Base-by-base conservation (phyloP, 345 rosid genomes). In the Populus davidiana region DNA sequence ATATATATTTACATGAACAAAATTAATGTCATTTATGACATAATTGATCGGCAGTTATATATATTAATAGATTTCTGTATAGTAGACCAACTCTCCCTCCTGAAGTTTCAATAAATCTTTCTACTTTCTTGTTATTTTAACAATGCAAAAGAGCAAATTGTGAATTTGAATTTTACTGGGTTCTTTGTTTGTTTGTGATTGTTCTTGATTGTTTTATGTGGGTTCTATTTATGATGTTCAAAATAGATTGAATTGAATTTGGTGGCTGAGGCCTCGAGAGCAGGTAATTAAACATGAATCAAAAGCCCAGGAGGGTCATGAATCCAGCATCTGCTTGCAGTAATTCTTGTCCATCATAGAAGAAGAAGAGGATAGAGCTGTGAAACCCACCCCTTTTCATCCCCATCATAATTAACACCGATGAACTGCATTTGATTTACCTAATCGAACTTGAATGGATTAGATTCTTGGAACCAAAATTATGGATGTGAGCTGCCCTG, bases 41-140 rank as follows among this genome's bases (percentile, higher is more conserved):
- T 41, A 0, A 9, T 0, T 41, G 2, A 41, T 0, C 9, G 0
- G 0, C 9, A 2, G 12, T 1, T 9, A 41, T 41, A 41, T 41
- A 41, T 41, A 41, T 31, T 31, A 31, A 31, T 31, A 0, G 3
- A 31, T 31, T 31, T 31, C 74, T 79, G 77, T 31, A 79, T 86
- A 21, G 86, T 83, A 67, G 85, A 86, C 65, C 85, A 81, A 13
- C 33, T 86, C 54, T 83, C 73, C 35, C 83, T 82, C 52, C 29
- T 82, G 27, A 78, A 78, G 78, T 16, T 85, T 27, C 79, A 85
- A 64, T 78, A 85, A 33, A 50, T 50, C 21, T 18, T 5, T 18
- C 56, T 50, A 17, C 54, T 5, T 47, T 50, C 56, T 50, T 50
- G 56, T 17, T 50, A 18, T 50, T 50, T 50, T 50, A 50, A 50